Conservation (phyloP, 768 basidiomycete genomes). For the Lentinula guzmanii region DNA sequence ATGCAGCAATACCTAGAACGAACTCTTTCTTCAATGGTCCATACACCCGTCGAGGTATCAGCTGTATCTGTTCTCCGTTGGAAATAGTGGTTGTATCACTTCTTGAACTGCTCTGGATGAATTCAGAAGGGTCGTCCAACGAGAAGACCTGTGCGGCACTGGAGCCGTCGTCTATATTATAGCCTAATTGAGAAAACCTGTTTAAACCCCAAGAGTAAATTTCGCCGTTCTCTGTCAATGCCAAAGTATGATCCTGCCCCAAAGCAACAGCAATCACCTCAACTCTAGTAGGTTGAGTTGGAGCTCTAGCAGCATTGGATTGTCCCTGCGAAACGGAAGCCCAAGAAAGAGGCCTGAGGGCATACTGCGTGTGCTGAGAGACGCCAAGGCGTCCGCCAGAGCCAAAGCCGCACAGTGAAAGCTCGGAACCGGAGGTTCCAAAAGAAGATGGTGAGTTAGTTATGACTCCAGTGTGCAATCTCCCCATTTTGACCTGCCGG, state of each 20-base stretch:
- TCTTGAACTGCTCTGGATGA: background rate
- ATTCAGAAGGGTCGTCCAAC: constrained; percentile 38
- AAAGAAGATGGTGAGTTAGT: background rate
- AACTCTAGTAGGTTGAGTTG: constrained; percentile 16
- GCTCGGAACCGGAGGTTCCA: constrained; percentile 42
- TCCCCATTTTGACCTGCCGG: constrained; percentile 73
- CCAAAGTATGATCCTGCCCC: constrained; percentile 93
- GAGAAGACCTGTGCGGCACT: constrained; percentile 12
- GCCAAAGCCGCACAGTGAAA: constrained; percentile 87
- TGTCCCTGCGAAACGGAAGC: constrained; percentile 23
- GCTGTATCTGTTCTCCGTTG: constrained; percentile 60
- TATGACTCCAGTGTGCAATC: constrained; percentile 72
- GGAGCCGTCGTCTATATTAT: constrained; percentile 55
- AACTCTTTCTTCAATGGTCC: constrained; percentile 73
- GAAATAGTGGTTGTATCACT: background rate
- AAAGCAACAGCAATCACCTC: constrained; percentile 66
- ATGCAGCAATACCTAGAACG: constrained; percentile 80
- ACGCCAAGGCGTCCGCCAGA: constrained; percentile 79
- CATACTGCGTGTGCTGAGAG: constrained; percentile 73
- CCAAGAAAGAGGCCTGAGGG: constrained; percentile 54
- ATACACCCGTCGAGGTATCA: constrained; percentile 65
- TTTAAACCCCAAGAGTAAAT: constrained; percentile 90
- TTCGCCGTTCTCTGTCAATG: constrained; percentile 74
- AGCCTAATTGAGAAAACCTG: constrained; percentile 85
- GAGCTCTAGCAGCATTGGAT: background rate